Evolutionary conservation across 192 early-diverging fungal genomes (phyloP), one percentile per base, ranked within the genome.

Genomic region (Entomortierella lignicola): DNA sequence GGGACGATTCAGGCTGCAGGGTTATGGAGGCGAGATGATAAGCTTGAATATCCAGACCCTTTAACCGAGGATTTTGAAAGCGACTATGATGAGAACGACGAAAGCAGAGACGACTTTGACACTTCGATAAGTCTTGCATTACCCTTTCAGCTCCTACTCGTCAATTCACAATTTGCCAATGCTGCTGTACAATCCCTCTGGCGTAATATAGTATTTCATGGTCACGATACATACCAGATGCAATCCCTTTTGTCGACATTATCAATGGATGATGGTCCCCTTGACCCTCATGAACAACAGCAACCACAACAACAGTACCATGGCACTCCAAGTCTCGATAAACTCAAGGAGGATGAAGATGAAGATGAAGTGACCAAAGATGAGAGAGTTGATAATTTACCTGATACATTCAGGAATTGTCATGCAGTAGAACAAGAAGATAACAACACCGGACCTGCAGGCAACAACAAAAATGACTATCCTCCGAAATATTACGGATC

Each of bases 151-250:
- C 55, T 70, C 26, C 39, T 79, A 8, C 57, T 79, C 11, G 75
- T 79, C n/a, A 79, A 67, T 29, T 13, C 55, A n/a, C 37, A 56
- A n/a, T 60, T 79, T 50, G 67, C 75, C 29, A 63, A 79, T 52
- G 75, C 75, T 2, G 75, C 75, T 17, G 63, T 70, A 1, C 60
- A 70, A 20, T 54, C 63, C 5, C 56, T 79, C 0, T 70, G 68
- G 56, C 55, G 67, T 39, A 64, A 63, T n/a, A 15, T 79, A 0
- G 75, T 79, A 51, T 79, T 79, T 23, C 75, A 79, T 56, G 75
- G 75, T 21, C 75, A 79, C 34, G 68, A 79, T 27, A 10, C 51
- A 1, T 65, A 63, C 52, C 62, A 70, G 32, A 55, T 66, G 55
- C 55, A 66, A 34, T 55, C 67, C 2, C 62, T 79, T 26, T 51